A percentile compares a stretch with the other conserved stretches of the same genome.
Evolutionary conservation across 148 eudicot species (phyloP).

Genomic region (Mesembryanthemum crystallinum): DNA sequence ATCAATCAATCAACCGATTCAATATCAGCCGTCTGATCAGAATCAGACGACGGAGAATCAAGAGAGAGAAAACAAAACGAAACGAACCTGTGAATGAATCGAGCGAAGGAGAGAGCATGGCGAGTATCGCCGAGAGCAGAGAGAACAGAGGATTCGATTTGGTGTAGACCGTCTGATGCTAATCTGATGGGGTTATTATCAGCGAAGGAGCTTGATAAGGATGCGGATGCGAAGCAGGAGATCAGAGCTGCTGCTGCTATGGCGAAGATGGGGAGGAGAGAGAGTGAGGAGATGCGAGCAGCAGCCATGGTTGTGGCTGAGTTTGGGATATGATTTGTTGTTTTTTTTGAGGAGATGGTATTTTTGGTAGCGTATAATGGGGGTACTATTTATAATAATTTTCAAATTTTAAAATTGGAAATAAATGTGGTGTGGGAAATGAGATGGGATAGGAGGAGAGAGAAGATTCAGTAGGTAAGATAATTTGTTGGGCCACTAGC

Average conservation of each 20-base stretch:
- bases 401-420: not conserved
- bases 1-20: not conserved
- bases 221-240: slow-evolving; percentile 29
- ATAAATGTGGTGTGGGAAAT: too few species aligned
- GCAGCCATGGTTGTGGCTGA: slow-evolving; percentile 24
- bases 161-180: slow-evolving; percentile 50
- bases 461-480: too few species aligned
- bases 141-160: slow-evolving; percentile 44
- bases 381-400: too few species aligned
- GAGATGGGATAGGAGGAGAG: too few species aligned
- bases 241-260: slow-evolving; percentile 18
- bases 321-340: too few species aligned
- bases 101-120: slow-evolving; percentile 83
- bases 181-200: slow-evolving; percentile 81
- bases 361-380: too few species aligned
- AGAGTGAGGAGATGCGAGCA: slow-evolving; percentile 9
- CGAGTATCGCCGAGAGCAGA: slow-evolving; percentile 55
- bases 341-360: not conserved
- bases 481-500: too few species aligned
- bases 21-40: not conserved
- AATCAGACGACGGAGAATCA: not conserved
- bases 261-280: slow-evolving; percentile 34
- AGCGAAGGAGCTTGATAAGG: slow-evolving; percentile 40
- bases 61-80: not conserved
- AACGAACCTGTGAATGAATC: slow-evolving; percentile 64